These are phyloP conservation scores for Dipsacomyces acuminosporus DNA, from an alignment of 371 early-diverging fungal species.

Conservation along the genomic window DNA sequence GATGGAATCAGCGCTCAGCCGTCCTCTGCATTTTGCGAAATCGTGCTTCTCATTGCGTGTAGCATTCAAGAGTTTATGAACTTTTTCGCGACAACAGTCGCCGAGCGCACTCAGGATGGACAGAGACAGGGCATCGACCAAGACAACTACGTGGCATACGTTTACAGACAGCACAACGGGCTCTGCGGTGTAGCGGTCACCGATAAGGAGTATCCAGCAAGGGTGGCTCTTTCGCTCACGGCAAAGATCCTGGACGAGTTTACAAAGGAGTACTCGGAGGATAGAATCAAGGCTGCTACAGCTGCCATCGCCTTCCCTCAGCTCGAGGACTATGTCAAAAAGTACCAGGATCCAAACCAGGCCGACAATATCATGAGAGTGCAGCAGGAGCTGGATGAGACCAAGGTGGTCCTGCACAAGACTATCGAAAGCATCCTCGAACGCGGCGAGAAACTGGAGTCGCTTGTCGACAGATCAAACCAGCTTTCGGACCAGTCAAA, in stretches of 20 bases:
- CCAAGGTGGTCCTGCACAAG: constrained; percentile 93
- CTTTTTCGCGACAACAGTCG: constrained; percentile 78
- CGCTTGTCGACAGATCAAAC: constrained; percentile 88
- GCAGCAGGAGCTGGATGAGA: constrained; percentile 97
- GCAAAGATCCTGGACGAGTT: constrained; percentile 89
- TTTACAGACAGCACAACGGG: constrained; percentile 68
- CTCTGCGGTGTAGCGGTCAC: constrained; percentile 76
- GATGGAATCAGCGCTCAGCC: too few species aligned
- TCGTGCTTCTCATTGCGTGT: too few species aligned
- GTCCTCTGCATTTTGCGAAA: too few species aligned
- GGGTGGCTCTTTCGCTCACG: constrained; percentile 84
- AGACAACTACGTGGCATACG: constrained; percentile 73
- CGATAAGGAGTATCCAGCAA: constrained; percentile 88
- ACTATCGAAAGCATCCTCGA: constrained; percentile 95
- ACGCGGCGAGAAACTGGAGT: constrained; percentile 95
- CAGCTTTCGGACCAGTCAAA: constrained; percentile 88
- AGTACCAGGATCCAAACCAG: constrained; percentile 90
- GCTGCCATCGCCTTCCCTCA: constrained; percentile 58
- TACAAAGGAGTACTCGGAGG: constrained; percentile 45
- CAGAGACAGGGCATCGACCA: constrained; percentile 83
- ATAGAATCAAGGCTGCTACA: constrained; percentile 5
- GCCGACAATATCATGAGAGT: constrained; percentile 94
- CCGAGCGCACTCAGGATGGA: constrained; percentile 80
- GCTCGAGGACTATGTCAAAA: constrained; percentile 64
- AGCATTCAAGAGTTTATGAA: constrained; percentile 88